Evolutionary conservation across 1,284 basidiomycete genomes (phyloP).

Genomic region (Apiotrichum montevideense): DNA sequence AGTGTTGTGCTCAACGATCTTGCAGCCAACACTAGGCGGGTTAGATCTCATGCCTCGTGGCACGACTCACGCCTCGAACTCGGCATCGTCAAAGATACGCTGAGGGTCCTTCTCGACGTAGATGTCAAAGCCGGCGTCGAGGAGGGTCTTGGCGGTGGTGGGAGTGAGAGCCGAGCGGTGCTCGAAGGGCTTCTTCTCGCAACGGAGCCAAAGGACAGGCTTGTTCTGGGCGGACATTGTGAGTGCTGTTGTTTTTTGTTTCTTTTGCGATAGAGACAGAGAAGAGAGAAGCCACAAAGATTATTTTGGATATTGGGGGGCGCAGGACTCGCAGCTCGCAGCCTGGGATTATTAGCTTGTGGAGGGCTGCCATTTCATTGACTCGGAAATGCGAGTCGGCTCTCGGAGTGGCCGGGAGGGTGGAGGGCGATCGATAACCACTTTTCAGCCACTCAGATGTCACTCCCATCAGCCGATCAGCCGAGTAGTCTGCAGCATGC

Average conservation of each 20-base stretch:
- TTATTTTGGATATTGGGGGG: no score
- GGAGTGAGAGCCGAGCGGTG: constrained; percentile 90
- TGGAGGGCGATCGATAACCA: no score
- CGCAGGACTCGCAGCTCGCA: no score
- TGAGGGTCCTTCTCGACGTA: constrained; percentile 90
- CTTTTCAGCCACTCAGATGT: no score
- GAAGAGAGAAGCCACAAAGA: background rate
- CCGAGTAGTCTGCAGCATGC: no score
- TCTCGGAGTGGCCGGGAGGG: no score
- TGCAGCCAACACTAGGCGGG: constrained; percentile 70
- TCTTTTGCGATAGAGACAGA: background rate
- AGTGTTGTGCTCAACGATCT: constrained; percentile 78
- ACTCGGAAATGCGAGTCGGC: no score
- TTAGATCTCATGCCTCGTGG: background rate
- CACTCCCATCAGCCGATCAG: no score
- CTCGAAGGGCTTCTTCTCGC: constrained; percentile 92
- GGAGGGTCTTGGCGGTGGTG: constrained; percentile 79
- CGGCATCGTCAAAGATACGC: constrained; percentile 89
- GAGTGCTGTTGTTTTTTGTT: constrained; percentile 23
- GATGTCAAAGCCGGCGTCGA: constrained; percentile 87
- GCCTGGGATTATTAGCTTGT: background rate
- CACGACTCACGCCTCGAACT: constrained; percentile 77
- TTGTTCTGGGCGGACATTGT: constrained; percentile 37
- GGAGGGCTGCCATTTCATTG: no score
- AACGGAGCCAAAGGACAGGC: constrained; percentile 72